Conservation (phyloP, 495 filamentous ascomycete genomes). For the Usnea hakonensis region DNA sequence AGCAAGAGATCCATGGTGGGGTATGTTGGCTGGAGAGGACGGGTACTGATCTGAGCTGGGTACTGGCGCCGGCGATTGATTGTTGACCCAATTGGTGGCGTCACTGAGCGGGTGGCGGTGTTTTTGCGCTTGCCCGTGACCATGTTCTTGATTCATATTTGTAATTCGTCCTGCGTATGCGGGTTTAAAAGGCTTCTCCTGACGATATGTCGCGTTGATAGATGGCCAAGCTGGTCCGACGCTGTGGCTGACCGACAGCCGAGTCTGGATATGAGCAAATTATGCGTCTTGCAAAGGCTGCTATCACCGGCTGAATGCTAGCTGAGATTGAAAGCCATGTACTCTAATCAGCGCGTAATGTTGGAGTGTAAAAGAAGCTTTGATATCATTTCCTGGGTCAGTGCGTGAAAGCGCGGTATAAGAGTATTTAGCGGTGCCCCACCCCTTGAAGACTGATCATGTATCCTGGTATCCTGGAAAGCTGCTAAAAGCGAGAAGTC, state of each 20-base stretch:
- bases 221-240: background rate
- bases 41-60: slow-evolving; percentile 5
- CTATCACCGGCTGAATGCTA: background rate
- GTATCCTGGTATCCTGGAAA: background rate
- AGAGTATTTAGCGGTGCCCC: background rate
- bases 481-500: background rate
- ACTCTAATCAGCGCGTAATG: background rate
- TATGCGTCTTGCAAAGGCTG: background rate
- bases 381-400: background rate
- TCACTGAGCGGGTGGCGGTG: slow-evolving; percentile 44
- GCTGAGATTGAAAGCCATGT: background rate
- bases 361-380: background rate
- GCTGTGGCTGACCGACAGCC: background rate
- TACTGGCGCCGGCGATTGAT: slow-evolving; percentile 18
- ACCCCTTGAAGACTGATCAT: background rate
- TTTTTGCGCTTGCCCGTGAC: slow-evolving; percentile 6
- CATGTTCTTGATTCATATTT: background rate
- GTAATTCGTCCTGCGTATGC: background rate
- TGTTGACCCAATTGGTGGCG: slow-evolving; percentile 41
- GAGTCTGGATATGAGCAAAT: background rate
- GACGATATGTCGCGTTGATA: background rate
- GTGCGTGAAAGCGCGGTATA: background rate
- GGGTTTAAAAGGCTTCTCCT: background rate
- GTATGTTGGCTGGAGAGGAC: slow-evolving; percentile 24
- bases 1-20: slow-evolving; percentile 36